A percentile compares a stretch with the other conserved stretches of the same genome.
phyloP scores from a whole-genome alignment of 2,329 filamentous ascomycete species.

The Myriosclerotinia scirpicola region DNA sequence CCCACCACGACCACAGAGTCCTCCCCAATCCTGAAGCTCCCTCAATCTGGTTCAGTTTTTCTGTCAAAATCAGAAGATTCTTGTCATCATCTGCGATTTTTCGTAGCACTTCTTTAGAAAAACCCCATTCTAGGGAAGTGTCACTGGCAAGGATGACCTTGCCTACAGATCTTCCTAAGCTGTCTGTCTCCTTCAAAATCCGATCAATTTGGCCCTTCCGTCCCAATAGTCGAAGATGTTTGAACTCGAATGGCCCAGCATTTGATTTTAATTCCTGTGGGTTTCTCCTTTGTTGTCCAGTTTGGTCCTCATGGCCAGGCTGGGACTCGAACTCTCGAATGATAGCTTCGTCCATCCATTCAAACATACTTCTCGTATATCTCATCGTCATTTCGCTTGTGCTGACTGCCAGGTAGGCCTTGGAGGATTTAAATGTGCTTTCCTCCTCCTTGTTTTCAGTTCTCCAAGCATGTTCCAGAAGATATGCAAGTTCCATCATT shows the following conservation, averaged over 20 bases:
- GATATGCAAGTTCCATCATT: slow-evolving; percentile 85
- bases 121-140: slow-evolving; percentile 89
- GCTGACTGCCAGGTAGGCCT: slow-evolving; percentile 79
- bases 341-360: slow-evolving; percentile 98
- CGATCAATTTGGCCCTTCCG: slow-evolving; percentile 76
- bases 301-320: slow-evolving; percentile 35
- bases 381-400: slow-evolving; percentile 87
- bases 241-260: slow-evolving; percentile 84
- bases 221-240: slow-evolving; percentile 79
- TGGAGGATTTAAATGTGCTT: slow-evolving; percentile 53
- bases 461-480: slow-evolving; percentile 90
- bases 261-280: slow-evolving; percentile 52
- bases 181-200: slow-evolving; percentile 53
- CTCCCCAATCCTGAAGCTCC: slow-evolving; percentile 54
- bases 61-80: slow-evolving; percentile 86
- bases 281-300: slow-evolving; percentile 46
- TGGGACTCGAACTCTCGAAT: slow-evolving; percentile 85
- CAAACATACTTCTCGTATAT: slow-evolving; percentile 90
- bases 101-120: slow-evolving; percentile 77
- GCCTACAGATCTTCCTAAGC: slow-evolving; percentile 47
- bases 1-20: slow-evolving; percentile 79
- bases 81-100: slow-evolving; percentile 71
- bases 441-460: slow-evolving; percentile 56
- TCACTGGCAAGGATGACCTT: slow-evolving; percentile 91
- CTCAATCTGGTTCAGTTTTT: slow-evolving; percentile 55